Percentiles rank a stretch among this genome's conserved stretches.
Evolutionary conservation across 768 basidiomycete genomes (phyloP).

Genomic region (Termitomyces sp.): DNA sequence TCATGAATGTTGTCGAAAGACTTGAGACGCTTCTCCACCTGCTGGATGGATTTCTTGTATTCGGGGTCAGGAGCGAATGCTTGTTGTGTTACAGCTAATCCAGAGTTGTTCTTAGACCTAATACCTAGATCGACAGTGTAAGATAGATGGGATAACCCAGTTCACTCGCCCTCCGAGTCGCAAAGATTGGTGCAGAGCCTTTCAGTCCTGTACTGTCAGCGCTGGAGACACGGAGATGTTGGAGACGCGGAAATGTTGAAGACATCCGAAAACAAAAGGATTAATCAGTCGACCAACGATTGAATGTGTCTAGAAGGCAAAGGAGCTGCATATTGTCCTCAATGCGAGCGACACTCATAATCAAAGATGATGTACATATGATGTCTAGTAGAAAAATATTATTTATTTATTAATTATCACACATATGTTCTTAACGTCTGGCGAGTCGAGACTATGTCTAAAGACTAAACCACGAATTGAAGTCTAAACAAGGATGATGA

Average conservation of each 20-base stretch:
- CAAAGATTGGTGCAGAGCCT: conserved; percentile 37
- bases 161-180: conserved; percentile 43
- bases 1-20: conserved; percentile 96
- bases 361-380: too few relatives aligned
- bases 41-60: conserved; percentile 89
- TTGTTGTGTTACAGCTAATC: conserved; percentile 46
- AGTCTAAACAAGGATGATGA: too few relatives aligned
- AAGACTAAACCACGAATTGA: too few relatives aligned
- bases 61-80: conserved; percentile 79
- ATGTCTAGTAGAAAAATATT: too few relatives aligned
- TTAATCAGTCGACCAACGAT: conserved; percentile 17
- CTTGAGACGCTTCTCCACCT: conserved; percentile 89
- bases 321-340: too few relatives aligned
- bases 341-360: too few relatives aligned
- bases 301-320: conserved; percentile 7
- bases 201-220: conserved; percentile 34
- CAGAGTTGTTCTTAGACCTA: background rate
- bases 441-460: too few relatives aligned
- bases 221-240: too few relatives aligned
- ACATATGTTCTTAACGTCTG: too few relatives aligned
- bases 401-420: too few relatives aligned
- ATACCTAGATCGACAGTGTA: background rate
- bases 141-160: conserved; percentile 46
- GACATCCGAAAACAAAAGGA: conserved; percentile 10
- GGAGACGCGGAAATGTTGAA: conserved; percentile 19